Conservation (phyloP, 1,284 basidiomycete species). For the Binderoboletus segoi region DNA sequence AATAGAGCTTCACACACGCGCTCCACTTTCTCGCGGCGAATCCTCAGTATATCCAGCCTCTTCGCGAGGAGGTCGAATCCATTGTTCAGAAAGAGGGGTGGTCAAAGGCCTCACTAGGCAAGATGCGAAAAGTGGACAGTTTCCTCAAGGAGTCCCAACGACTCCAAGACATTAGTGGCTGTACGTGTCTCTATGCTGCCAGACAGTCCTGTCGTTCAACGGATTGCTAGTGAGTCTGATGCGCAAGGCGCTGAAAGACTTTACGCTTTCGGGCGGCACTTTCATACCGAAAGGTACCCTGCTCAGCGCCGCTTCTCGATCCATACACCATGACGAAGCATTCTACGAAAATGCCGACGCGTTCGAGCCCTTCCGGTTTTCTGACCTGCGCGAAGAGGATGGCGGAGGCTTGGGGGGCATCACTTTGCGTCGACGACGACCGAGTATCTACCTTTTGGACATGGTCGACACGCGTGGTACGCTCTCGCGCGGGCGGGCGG, state of each 20-base stretch:
- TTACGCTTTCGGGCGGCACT: slow-evolving; percentile 45
- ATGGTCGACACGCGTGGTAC: slow-evolving; percentile 20
- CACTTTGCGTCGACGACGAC: slow-evolving; percentile 13
- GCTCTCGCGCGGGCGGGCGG: not conserved
- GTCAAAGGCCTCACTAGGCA: slow-evolving; percentile 41
- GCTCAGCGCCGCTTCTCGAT: slow-evolving; percentile 20
- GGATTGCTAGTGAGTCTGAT: slow-evolving; percentile 29
- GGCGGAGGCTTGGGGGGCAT: slow-evolving; percentile 19
- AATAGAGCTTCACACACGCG: slow-evolving; percentile 36
- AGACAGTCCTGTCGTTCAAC: no score
- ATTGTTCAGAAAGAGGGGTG: slow-evolving; percentile 38
- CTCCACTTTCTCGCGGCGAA: slow-evolving; percentile 35
- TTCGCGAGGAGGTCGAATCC: no score
- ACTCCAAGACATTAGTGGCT: slow-evolving; percentile 27
- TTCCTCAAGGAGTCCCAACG: slow-evolving; percentile 48
- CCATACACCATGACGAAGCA: slow-evolving; percentile 29
- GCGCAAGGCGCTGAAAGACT: slow-evolving; percentile 38
- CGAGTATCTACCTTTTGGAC: slow-evolving; percentile 18
- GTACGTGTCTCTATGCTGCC: slow-evolving; percentile 22
- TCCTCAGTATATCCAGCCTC: no score
- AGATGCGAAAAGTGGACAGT: slow-evolving; percentile 48
- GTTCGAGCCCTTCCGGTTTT: slow-evolving; percentile 39
- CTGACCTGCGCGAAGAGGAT: slow-evolving; percentile 14
- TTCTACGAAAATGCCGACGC: slow-evolving; percentile 27
- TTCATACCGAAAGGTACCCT: slow-evolving; percentile 39